A percentile compares a stretch with the other conserved stretches of the same genome.
Evolutionary conservation across 1,139 yeast species (phyloP).

Genomic region (Lodderomyces metapsilosis): DNA sequence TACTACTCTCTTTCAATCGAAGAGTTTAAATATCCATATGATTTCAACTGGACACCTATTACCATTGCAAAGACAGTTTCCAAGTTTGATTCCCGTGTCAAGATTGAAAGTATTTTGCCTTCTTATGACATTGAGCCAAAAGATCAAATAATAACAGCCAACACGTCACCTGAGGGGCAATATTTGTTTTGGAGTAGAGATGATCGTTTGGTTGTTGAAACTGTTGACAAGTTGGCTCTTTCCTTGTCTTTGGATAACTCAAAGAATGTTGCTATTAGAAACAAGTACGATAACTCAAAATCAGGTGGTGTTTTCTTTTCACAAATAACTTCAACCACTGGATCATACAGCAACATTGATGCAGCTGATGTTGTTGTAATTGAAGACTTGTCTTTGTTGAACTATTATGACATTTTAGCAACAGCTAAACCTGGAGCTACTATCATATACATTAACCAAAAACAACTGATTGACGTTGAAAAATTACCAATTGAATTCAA

Average conservation of each 20-base stretch:
- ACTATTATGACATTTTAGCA: conserved; percentile 58
- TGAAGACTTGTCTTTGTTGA: conserved; percentile 55
- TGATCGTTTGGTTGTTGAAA: conserved; percentile 50
- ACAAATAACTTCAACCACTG: conserved; percentile 54
- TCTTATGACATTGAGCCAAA: conserved; percentile 6
- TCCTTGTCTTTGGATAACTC: conserved; percentile 67
- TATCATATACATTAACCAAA: conserved; percentile 48
- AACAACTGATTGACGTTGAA: conserved; percentile 39
- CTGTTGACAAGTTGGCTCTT: conserved; percentile 68
- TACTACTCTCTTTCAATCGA: conserved; percentile 41
- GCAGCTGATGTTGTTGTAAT: conserved; percentile 64
- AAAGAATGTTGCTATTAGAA: conserved; percentile 54
- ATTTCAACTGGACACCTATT: conserved; percentile 57
- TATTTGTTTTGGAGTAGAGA: conserved; percentile 71
- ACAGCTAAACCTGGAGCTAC: conserved; percentile 58
- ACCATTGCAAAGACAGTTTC: conserved; percentile 50
- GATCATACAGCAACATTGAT: conserved; percentile 42
- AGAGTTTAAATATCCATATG: conserved; percentile 52
- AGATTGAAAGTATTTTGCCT: conserved; percentile 21
- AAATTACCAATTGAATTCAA: conserved; percentile 54
- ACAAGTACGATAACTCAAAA: conserved; percentile 66
- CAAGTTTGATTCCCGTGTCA: conserved; percentile 35
- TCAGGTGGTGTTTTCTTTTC: conserved; percentile 80
- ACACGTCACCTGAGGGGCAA: conserved; percentile 46
- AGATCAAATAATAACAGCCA: conserved; percentile 32